Evolutionary conservation across 1,139 yeast species (phyloP).

Genomic region (Yamadazyma aaseri): DNA sequence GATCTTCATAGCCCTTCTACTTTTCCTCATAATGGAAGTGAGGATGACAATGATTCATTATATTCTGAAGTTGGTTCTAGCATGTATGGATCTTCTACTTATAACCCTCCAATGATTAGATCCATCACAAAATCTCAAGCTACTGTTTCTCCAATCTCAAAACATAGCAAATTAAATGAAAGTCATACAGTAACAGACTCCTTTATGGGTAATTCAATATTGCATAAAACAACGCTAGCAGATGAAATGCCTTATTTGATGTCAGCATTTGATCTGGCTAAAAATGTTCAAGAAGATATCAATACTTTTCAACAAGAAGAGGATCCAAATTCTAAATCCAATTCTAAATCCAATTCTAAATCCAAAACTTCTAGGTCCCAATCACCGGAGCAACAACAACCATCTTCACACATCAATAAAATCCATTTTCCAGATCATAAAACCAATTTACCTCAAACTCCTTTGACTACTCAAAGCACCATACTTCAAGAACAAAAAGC

Average conservation of each 20-base stretch:
- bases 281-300: slow-evolving; percentile 49
- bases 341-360: slow-evolving; percentile 1
- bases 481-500: slow-evolving; percentile 23
- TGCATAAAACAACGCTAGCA: slow-evolving; percentile 47
- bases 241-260: slow-evolving; percentile 57
- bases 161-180: slow-evolving; percentile 5
- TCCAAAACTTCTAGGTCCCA: background rate
- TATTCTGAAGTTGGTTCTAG: slow-evolving; percentile 31
- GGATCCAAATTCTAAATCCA: slow-evolving; percentile 5
- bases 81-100: slow-evolving; percentile 29
- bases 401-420: background rate
- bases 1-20: slow-evolving; percentile 5
- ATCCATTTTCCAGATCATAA: slow-evolving; percentile 23
- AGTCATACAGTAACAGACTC: slow-evolving; percentile 31
- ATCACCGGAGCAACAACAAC: background rate
- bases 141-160: slow-evolving; percentile 7
- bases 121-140: slow-evolving; percentile 35
- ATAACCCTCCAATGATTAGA: slow-evolving; percentile 40
- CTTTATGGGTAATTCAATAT: slow-evolving; percentile 25
- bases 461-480: slow-evolving; percentile 37
- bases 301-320: slow-evolving; percentile 33
- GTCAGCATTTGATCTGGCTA: slow-evolving; percentile 58
- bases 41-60: slow-evolving; percentile 19
- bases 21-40: slow-evolving; percentile 8
- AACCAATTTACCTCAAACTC: slow-evolving; percentile 29